Conservation (phyloP, 2,329 filamentous ascomycete species). For the Cladosporium sp. region DNA sequence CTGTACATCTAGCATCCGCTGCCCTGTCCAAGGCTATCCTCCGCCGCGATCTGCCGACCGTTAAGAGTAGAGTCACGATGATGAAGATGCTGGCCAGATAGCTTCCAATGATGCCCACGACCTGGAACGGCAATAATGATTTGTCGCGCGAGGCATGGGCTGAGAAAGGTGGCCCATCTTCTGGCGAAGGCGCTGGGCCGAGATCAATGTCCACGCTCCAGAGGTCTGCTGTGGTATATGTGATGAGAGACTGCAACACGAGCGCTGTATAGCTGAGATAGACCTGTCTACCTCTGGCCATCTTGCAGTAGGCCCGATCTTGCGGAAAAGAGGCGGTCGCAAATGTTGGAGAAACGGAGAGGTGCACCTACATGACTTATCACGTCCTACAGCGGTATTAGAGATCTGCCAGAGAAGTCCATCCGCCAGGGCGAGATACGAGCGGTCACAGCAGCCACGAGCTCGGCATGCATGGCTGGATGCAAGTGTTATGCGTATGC, state of each 20-base stretch:
- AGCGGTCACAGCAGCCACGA: constrained; percentile 9
- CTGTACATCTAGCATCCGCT: constrained; percentile 54
- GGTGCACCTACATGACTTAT: constrained; percentile 5
- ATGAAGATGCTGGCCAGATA: constrained; percentile 78
- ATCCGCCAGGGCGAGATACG: background rate
- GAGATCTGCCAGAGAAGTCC: background rate
- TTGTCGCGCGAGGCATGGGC: constrained; percentile 60
- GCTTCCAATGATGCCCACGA: constrained; percentile 78
- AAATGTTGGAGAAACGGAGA: background rate
- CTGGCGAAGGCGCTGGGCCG: constrained; percentile 59
- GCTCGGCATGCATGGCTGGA: constrained; percentile 4
- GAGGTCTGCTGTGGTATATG: constrained; percentile 27
- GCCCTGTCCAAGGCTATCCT: constrained; percentile 50
- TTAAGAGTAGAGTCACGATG: constrained; percentile 62
- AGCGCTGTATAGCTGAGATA: constrained; percentile 34
- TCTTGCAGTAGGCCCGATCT: background rate
- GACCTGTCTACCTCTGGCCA: background rate
- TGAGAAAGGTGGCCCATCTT: constrained; percentile 62
- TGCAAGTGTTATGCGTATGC: background rate
- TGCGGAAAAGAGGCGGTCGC: background rate
- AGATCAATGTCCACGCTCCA: constrained; percentile 53
- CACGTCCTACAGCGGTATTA: background rate
- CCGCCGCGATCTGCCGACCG: constrained; percentile 46
- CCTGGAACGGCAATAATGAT: constrained; percentile 72
- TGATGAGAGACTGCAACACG: constrained; percentile 27